Base-by-base conservation (phyloP, 1,284 basidiomycete species). In the Cystobasidium pallidum region DNA sequence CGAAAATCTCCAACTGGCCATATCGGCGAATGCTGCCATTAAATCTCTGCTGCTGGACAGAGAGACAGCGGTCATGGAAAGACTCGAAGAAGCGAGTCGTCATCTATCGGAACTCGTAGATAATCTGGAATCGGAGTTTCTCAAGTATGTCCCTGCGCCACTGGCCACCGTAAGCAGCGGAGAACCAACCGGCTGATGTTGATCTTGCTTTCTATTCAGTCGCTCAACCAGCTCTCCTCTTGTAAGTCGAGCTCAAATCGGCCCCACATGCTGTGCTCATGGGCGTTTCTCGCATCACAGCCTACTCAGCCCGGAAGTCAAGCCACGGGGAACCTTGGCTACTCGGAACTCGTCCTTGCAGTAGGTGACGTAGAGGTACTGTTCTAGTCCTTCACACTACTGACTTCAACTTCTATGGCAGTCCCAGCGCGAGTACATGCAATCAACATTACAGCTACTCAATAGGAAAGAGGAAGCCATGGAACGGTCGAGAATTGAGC, bases 371-470 rank as follows among this genome's bases (percentile, higher is more conserved):
- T 15, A 45, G 19, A 8, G 15, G 4, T 45, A 17, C 15, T 8
- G 15, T 8, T 15, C 39, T 41, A 15, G 7, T 8, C 7, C 15
- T 15, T 41, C 15, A 15, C 39, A 41, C 15, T 41, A 41, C n/a
- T n/a, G 15, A 15, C 39, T 41, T 41, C 17, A n/a, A 13, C 13
- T 26, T 24, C 6, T 19, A n/a, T 15, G 32, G 15, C 59, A 71
- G 68, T 47, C 59, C 15, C 68, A 71, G 32, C 58, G 28, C 10
- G 52, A 71, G 32, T 64, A 71, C 59, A 71, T 71, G 68, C 47
- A 64, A 41, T 24, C 43, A 4, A 41, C 62, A 19, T 43, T 41
- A 34, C 43, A 63, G 21, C 34, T 71, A 1, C 61, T 71, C 8
- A 32, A 34, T 19, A 57, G 30, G 59, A 71, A 71, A 57, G 68